Conservation (phyloP, 306 rosid genomes). For the Potentilla sterilis region DNA sequence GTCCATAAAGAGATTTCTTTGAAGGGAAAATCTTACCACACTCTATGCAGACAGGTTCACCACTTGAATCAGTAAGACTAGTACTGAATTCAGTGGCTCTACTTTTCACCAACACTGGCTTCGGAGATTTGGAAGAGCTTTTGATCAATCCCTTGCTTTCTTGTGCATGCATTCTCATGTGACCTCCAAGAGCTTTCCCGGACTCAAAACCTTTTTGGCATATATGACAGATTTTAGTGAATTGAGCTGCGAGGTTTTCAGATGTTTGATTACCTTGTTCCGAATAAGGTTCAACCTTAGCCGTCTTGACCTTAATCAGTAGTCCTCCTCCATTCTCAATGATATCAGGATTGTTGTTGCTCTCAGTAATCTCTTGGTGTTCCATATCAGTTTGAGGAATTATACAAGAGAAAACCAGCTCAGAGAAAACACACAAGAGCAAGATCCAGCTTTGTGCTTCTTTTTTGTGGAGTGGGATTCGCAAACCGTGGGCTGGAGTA, state of each 20-base stretch:
- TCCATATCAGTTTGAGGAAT: constrained; percentile 2
- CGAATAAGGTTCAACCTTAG: constrained; percentile 9
- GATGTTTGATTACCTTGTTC: neutral
- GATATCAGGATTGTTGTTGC: neutral
- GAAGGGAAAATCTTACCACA: constrained; percentile 34
- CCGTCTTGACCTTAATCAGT: constrained; percentile 18
- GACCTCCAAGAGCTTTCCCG: constrained; percentile 56
- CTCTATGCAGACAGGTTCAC: constrained; percentile 17
- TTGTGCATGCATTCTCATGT: constrained; percentile 45
- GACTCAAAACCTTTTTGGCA: constrained; percentile 38
- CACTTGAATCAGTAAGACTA: neutral
- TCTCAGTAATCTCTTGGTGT: constrained; percentile 3
- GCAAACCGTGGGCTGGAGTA: neutral
- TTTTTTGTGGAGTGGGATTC: neutral
- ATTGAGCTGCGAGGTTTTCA: neutral
- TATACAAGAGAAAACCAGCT: neutral
- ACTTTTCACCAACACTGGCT: neutral
- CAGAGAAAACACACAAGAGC: neutral
- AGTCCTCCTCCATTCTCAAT: neutral
- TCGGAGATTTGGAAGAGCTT: constrained; percentile 1
- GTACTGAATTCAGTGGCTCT: neutral
- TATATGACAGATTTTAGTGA: constrained; percentile 13
- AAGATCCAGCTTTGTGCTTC: neutral
- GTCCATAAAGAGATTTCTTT: constrained; percentile 36
- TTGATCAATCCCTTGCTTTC: constrained; percentile 4